Base-by-base conservation (phyloP, 2,329 filamentous ascomycete genomes). In the Myriosclerotinia duriaeana region DNA sequence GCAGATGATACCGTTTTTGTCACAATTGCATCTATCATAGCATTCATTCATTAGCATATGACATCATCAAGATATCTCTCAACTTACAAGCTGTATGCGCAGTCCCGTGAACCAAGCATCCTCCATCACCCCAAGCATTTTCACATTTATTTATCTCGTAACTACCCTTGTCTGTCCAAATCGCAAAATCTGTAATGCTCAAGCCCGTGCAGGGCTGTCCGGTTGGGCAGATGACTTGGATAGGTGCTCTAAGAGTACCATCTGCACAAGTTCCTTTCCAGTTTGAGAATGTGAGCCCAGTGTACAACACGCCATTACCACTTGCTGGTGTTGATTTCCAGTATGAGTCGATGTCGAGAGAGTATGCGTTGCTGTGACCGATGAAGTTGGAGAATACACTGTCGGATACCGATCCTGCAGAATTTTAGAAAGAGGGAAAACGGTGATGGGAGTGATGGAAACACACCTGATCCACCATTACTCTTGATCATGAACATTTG, bases 401-500 rank as follows among this genome's bases (percentile, higher is more conserved):
- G 69, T 86, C 81, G 48, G 79, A 78, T 5, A 87, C 80, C 14
- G 6, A 77, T 79, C 36, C 85, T 85, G 2, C 0, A 12, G 34
- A 11, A 67, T 73, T 79, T 15, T 44, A 0, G 17, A 38, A 12
- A 44, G 9, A 6, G 26, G 8, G 26, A 2, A 1, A 12, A 26
- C 52, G 36, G 17, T 2, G 14, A 14, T 38, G 40, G 26, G 20
- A 40, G 14, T 11, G 2, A 36, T 8, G 1, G 22, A 26, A 20
- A 20, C 36, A 8, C n/a, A 53, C 64, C 64, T 46, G 64, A 65
- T 50, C 85, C 85, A 42, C 85, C 85, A 71, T 86, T 84, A 65
- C 80, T 83, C 76, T 87, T 88, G 78, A 87, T 81, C 83, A 86
- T 85, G 75, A 83, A 81, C 84, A 87, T 87, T 72, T 87, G 84